phyloP scores from a whole-genome alignment of 495 filamentous ascomycete genomes.

The Neurospora sublineolata region DNA sequence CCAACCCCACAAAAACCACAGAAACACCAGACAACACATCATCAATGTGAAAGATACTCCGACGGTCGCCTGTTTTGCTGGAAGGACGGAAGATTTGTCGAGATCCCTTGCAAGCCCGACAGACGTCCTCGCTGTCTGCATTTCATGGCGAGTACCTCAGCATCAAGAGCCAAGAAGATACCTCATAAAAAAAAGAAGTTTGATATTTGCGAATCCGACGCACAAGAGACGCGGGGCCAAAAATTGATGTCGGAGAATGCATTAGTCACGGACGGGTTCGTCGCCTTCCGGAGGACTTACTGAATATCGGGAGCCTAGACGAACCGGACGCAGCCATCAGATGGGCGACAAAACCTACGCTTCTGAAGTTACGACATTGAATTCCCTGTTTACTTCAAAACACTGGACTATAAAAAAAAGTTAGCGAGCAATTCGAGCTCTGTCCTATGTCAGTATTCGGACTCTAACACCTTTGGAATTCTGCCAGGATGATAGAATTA shows the following conservation, averaged over 20 bases:
- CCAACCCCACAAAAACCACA: too few relatives aligned
- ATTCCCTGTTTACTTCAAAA: background rate
- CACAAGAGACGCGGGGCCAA: too few relatives aligned
- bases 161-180: background rate
- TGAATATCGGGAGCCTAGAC: too few relatives aligned
- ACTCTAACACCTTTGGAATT: background rate
- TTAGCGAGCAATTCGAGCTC: background rate
- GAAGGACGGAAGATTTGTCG: background rate
- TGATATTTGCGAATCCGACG: background rate
- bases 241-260: background rate
- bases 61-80: background rate
- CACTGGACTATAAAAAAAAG: background rate
- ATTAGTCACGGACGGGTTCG: too few relatives aligned
- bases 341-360: background rate
- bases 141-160: background rate
- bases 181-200: background rate
- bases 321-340: background rate
- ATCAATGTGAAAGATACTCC: background rate
- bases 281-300: background rate
- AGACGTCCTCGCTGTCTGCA: background rate
- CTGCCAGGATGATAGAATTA: background rate
- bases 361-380: background rate
- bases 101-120: background rate
- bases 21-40: background rate
- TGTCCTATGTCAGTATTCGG: background rate